These are phyloP conservation scores for Strobilomyces confusus DNA, from an alignment of 768 basidiomycete species.

Conservation along the genomic window DNA sequence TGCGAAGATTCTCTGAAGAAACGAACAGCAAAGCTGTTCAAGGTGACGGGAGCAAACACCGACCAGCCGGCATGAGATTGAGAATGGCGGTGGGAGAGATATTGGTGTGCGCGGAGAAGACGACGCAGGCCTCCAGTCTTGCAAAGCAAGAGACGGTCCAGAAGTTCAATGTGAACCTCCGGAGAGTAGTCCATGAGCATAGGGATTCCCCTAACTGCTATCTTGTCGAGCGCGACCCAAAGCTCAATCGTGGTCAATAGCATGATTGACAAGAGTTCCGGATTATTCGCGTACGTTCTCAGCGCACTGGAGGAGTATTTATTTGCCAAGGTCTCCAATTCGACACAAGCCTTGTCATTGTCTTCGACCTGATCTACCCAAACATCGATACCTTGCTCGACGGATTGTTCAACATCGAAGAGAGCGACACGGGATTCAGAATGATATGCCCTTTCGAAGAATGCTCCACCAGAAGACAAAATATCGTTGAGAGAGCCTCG, in stretches of 20 bases:
- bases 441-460: slow-evolving; percentile 13
- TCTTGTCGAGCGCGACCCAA: slow-evolving; percentile 40
- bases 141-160: slow-evolving; percentile 41
- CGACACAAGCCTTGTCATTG: slow-evolving; percentile 19
- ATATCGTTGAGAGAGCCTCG: too few species aligned
- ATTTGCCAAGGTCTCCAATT: slow-evolving; percentile 25
- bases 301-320: slow-evolving; percentile 27
- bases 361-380: slow-evolving; percentile 30
- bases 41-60: slow-evolving; percentile 30
- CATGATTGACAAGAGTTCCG: slow-evolving; percentile 35
- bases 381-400: slow-evolving; percentile 27
- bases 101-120: slow-evolving; percentile 22
- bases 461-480: slow-evolving; percentile 6
- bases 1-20: slow-evolving; percentile 28
- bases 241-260: too few species aligned
- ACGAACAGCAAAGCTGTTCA: slow-evolving; percentile 32
- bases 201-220: slow-evolving; percentile 32
- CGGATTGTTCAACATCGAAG: slow-evolving; percentile 36
- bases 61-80: slow-evolving; percentile 28
- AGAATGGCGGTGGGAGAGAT: too few species aligned
- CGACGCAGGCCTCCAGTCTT: slow-evolving; percentile 27
- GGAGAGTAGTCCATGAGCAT: slow-evolving; percentile 44
- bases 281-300: slow-evolving; percentile 29
- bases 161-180: slow-evolving; percentile 35
- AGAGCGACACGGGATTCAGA: slow-evolving; percentile 21